These are phyloP conservation scores for Rhodomyrtus psidioides DNA, from an alignment of 441 rosid species.

Conservation along the genomic window DNA sequence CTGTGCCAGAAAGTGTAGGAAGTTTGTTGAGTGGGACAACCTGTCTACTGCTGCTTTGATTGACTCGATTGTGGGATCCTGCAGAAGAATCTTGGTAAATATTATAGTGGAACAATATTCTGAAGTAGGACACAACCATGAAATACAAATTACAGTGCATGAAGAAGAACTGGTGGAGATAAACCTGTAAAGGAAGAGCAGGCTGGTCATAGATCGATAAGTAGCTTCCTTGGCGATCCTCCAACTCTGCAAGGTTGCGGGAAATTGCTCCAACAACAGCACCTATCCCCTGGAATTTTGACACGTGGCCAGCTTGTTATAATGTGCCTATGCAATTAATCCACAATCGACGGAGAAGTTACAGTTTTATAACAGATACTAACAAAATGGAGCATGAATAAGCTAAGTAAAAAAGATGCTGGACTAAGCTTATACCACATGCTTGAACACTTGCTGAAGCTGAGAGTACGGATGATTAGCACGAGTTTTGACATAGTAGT, in stretches of 20 bases:
- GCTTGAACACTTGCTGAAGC: constrained; percentile 43
- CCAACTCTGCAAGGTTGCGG: constrained; percentile 39
- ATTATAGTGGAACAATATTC: neutral
- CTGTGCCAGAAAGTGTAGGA: constrained; percentile 34
- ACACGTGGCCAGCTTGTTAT: neutral
- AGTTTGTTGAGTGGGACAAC: constrained; percentile 36
- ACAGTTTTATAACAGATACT: neutral
- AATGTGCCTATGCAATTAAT: neutral
- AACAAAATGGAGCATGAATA: neutral
- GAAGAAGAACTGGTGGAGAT: constrained; percentile 1
- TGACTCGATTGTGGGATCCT: constrained; percentile 42
- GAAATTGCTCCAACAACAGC: constrained; percentile 51
- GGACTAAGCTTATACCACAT: constrained; percentile 33
- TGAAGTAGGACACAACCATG: neutral
- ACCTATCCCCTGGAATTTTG: constrained; percentile 40
- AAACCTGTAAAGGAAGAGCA: constrained; percentile 37
- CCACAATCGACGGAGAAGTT: neutral
- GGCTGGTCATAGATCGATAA: constrained; percentile 47
- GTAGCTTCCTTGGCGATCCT: constrained; percentile 30
- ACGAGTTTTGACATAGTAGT: constrained; percentile 45
- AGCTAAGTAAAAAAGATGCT: neutral
- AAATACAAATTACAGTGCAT: constrained; percentile 10
- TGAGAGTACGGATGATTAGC: constrained; percentile 52
- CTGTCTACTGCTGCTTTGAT: constrained; percentile 38
- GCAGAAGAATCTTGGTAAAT: constrained; percentile 6